Evolutionary conservation across 352 stramenopile genomes (phyloP), one percentile per base, ranked within the genome.

Genomic region (Phytopythium oedochilum): DNA sequence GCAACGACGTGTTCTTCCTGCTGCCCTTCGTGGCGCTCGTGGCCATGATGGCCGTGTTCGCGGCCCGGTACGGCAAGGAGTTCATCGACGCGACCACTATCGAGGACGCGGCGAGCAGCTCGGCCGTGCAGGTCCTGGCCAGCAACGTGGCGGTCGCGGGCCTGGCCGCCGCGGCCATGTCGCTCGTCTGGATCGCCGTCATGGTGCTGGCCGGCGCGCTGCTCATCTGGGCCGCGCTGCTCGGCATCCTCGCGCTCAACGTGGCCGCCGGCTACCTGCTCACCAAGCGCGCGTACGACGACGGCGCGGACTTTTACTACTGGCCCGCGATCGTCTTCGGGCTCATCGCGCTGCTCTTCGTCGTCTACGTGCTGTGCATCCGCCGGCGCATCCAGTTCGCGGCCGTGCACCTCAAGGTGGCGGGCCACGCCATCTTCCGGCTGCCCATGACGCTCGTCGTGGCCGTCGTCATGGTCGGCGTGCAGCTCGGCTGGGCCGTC

Each of bases 361-460:
- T 85, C 17, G 46, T 84, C 26, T 93, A 90, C 70, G 64, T 78
- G 47, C 78, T 55, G 55, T 89, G 75, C 64, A 80, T 91, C 55
- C 68, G 86, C 76, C 57, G 88, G 53, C 77, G 89, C 28, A 94
- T 98, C 64, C 89, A 94, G 35, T 98, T 98, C 73, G 92, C 92
- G 4, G 79, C 88, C 15, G 85, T 88, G 10, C 94, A 98, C 62
- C 68, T 98, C 23, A 77, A 88, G 29, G 89, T 96, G 36, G 94
- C 88, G 0, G 75, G 94, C 22, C 78, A 73, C 8, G 92, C 92
- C 17, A 78, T 98, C 38, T 88, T 96, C 52, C 72, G 73, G 0
- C 76, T 97, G 51, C 75, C 76, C 35, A 93, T 94, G 58, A 85
- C 89, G 45, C 73, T 97, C 45, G 32, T 89, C 12, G 68, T 94